These are phyloP conservation scores for Wallemia mellicola DNA, from an alignment of 1,284 basidiomycete genomes.

Conservation along the genomic window DNA sequence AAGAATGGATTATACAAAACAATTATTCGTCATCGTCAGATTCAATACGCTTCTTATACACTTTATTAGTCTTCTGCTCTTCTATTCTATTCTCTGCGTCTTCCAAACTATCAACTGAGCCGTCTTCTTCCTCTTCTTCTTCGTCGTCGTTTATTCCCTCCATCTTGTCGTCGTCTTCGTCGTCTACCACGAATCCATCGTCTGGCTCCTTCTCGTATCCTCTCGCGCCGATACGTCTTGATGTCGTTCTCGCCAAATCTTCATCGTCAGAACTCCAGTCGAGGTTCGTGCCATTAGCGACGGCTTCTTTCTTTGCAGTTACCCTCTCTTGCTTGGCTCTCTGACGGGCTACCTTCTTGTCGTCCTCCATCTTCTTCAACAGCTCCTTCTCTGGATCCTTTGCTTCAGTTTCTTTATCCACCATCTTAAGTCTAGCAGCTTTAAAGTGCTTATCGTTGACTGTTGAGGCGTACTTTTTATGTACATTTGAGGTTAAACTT, in stretches of 20 bases:
- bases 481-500: slow-evolving; percentile 64
- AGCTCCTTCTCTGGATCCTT: slow-evolving; percentile 41
- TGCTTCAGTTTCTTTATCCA: slow-evolving; percentile 26
- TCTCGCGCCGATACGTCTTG: background rate
- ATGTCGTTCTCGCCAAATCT: background rate
- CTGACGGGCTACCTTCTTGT: slow-evolving; percentile 2
- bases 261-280: background rate
- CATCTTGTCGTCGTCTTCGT: background rate
- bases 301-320: background rate
- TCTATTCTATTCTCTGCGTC: background rate
- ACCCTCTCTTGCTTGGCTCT: background rate
- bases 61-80: background rate
- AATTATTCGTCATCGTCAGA: background rate
- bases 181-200: background rate
- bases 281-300: background rate
- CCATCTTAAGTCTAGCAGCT: slow-evolving; percentile 41
- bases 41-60: background rate
- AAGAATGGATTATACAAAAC: background rate
- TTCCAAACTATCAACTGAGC: background rate
- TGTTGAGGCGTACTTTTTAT: slow-evolving; percentile 55
- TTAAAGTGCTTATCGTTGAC: slow-evolving; percentile 57
- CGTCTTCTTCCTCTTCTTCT: background rate
- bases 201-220: background rate
- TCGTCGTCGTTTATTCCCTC: background rate
- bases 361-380: slow-evolving; percentile 28